Base-by-base conservation (phyloP, 2,329 filamentous ascomycete genomes). In the Epichloe typhina region DNA sequence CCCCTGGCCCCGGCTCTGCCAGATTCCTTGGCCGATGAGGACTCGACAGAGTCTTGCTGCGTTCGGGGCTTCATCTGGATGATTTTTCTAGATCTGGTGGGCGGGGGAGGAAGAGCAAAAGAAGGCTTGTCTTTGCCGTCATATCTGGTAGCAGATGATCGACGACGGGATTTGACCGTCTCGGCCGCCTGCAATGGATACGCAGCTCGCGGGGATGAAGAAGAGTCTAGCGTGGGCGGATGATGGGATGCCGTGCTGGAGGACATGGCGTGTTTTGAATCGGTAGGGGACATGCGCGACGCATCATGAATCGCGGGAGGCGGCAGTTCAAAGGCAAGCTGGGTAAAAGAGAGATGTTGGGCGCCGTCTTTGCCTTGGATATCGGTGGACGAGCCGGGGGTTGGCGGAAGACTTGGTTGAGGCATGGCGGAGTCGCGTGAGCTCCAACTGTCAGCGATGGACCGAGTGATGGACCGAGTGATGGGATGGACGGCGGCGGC, bases 81-180 rank as follows among this genome's bases (percentile, higher is more conserved):
- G 64, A 98, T 97, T 71, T 94, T 97, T 61, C 91, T 84, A 41
- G 88, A 87, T 55, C 91, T 77, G 3, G 90, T 95, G 93, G 93
- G 15, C 91, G 93, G 93, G 9, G 93, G 93, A 19, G 93, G 93
- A 15, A 98, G 77, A 9, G 86, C 78, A 65, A 95, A 94, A 46
- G 77, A 72, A 58, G 82, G 45, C 4, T 17, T 77, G 56, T 80
- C 83, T 51, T 73, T 71, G 52, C 69, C 33, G 44, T 51, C 61
- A 13, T 69, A 62, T 47, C 63, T 64, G 17, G 70, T 66, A 12
- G 72, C 65, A 15, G 77, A 75, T 0, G 73, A 71, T 40, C 77
- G 70, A 51, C 77, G 69, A 48, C 75, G 69, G n/a, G 72, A 69
- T 58, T 78, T 77, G 56, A 77, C 73, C 0, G 72, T 68, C 60